Evolutionary conservation across 108 stramenopile genomes (phyloP).

Genomic region (Discostella stelligeroides): DNA sequence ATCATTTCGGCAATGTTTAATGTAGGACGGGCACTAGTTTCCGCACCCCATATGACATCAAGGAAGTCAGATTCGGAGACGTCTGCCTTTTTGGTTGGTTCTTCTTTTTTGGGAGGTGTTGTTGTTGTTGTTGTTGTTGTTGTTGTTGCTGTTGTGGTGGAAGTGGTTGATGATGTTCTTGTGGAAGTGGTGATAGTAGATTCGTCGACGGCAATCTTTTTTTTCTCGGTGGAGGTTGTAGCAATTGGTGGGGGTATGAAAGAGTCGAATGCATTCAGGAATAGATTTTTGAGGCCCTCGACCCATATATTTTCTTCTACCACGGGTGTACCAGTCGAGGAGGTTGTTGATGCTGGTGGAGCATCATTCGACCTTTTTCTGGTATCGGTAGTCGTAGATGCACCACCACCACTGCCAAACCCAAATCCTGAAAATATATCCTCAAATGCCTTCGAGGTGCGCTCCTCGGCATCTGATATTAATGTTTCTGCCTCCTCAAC

Average conservation of each 20-base stretch:
- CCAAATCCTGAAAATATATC: slow-evolving; percentile 18
- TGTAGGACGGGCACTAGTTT: slow-evolving; percentile 44
- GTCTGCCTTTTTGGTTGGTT: slow-evolving; percentile 22
- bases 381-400: too few species aligned
- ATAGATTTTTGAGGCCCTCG: slow-evolving; percentile 45
- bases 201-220: slow-evolving; percentile 18
- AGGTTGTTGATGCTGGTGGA: slow-evolving; percentile 4
- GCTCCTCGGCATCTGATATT: slow-evolving; percentile 32
- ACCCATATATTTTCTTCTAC: slow-evolving; percentile 41
- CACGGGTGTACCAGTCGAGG: slow-evolving; percentile 1
- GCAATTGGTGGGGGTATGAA: slow-evolving; percentile 26
- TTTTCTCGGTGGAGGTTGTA: slow-evolving; percentile 11
- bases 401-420: slow-evolving; percentile 12
- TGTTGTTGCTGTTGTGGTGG: not conserved
- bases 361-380: not conserved
- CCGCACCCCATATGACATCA: slow-evolving; percentile 48
- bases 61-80: slow-evolving; percentile 50
- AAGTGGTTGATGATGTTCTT: not conserved
- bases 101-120: slow-evolving; percentile 5
- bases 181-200: too few species aligned
- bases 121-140: slow-evolving; percentile 1
- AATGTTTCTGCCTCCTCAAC: slow-evolving; percentile 24
- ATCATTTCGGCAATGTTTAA: slow-evolving; percentile 52
- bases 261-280: slow-evolving; percentile 27
- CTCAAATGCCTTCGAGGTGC: slow-evolving; percentile 17